Evolutionary conservation across 1,139 yeast species (phyloP).

Genomic region (Scheffersomyces titani): DNA sequence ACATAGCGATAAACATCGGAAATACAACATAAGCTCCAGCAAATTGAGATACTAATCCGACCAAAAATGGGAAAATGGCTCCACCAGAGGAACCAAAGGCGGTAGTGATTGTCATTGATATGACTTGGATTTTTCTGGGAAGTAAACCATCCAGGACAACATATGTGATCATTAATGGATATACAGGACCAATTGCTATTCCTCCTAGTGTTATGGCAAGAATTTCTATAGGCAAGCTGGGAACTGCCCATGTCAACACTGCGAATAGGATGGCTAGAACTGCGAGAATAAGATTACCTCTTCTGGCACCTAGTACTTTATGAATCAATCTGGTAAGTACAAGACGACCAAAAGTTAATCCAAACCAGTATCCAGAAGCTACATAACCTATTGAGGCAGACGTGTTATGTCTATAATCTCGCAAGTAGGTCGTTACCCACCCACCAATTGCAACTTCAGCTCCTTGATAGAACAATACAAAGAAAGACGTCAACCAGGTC

Average conservation of each 20-base stretch:
- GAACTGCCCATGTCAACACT: slow-evolving; percentile 48
- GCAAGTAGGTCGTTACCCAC: slow-evolving; percentile 67
- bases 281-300: slow-evolving; percentile 42
- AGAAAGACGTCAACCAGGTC: slow-evolving; percentile 58
- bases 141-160: slow-evolving; percentile 40
- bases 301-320: slow-evolving; percentile 47
- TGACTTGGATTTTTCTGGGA: slow-evolving; percentile 56
- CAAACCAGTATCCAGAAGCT: slow-evolving; percentile 74
- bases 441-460: slow-evolving; percentile 70
- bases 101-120: slow-evolving; percentile 54
- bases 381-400: slow-evolving; percentile 56
- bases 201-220: slow-evolving; percentile 51
- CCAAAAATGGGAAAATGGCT: slow-evolving; percentile 57
- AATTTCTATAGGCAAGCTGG: slow-evolving; percentile 19
- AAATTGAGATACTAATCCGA: slow-evolving; percentile 54
- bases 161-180: slow-evolving; percentile 54
- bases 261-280: slow-evolving; percentile 36
- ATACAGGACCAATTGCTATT: slow-evolving; percentile 53
- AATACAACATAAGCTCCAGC: slow-evolving; percentile 57
- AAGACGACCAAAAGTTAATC: slow-evolving; percentile 63
- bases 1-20: slow-evolving; percentile 49
- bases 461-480: slow-evolving; percentile 66
- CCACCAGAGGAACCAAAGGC: slow-evolving; percentile 67
- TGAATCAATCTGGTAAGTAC: slow-evolving; percentile 44
- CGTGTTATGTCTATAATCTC: slow-evolving; percentile 55